Conservation (phyloP, 225 moss, liverwort and hornwort species). For the Polytrichum commune region DNA sequence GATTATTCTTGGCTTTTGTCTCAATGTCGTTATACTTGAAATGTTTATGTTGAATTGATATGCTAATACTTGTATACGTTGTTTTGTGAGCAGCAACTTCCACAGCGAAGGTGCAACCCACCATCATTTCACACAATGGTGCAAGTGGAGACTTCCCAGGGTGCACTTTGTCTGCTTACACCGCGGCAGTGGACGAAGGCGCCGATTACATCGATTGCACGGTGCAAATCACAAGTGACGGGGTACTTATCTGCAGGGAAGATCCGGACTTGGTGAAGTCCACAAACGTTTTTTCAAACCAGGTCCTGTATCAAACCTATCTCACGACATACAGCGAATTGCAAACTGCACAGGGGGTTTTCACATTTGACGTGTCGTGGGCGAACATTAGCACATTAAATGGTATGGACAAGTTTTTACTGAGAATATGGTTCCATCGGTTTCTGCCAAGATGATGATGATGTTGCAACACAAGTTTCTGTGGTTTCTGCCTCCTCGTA, state of each 20-base stretch:
- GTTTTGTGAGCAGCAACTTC: constrained; percentile 21
- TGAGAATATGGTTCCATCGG: no score
- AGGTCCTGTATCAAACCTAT: constrained; percentile 25
- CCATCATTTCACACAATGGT: constrained; percentile 74
- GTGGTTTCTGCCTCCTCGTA: not conserved
- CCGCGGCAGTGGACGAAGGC: constrained; percentile 62
- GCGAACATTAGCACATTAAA: constrained; percentile 41
- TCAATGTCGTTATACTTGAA: no score
- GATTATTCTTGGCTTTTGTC: no score
- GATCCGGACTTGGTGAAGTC: constrained; percentile 40
- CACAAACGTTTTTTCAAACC: constrained; percentile 34
- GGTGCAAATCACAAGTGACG: constrained; percentile 80
- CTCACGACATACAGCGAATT: constrained; percentile 27
- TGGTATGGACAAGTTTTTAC: constrained; percentile 16
- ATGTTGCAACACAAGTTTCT: not conserved
- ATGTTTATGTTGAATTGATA: no score
- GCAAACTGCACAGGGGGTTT: constrained; percentile 29
- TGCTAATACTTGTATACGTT: no score
- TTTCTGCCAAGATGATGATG: not conserved
- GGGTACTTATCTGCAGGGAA: constrained; percentile 73
- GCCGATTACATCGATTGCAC: constrained; percentile 93
- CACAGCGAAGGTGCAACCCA: constrained; percentile 25
- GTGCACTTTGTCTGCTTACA: constrained; percentile 60
- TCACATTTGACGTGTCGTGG: constrained; percentile 71
- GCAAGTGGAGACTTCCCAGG: constrained; percentile 90